These are phyloP conservation scores for Artemisia annua DNA, from an alignment of 129 eudicot species.

Conservation along the genomic window DNA sequence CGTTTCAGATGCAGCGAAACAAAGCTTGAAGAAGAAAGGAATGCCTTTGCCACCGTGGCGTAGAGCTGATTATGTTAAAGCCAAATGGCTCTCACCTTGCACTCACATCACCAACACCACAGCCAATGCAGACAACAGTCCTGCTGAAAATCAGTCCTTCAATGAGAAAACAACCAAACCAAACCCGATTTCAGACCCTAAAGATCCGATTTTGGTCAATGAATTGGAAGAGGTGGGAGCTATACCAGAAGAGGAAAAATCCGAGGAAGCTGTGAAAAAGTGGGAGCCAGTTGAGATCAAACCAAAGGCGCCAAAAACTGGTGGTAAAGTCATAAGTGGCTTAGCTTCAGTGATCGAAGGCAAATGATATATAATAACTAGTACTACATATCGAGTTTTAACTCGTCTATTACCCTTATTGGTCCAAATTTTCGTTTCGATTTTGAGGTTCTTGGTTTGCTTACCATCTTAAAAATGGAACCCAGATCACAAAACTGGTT, in stretches of 20 bases:
- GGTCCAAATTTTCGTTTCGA: neutral
- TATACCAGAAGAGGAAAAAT: constrained; percentile 18
- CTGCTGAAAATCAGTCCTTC: neutral
- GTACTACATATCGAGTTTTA: constrained; percentile 8
- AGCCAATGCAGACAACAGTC: neutral
- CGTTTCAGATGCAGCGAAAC: constrained; percentile 73
- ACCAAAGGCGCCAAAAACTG: constrained; percentile 38
- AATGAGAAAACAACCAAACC: neutral
- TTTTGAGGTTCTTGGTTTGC: constrained; percentile 33
- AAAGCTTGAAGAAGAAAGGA: constrained; percentile 81
- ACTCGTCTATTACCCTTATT: constrained; percentile 21
- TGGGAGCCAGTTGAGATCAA: constrained; percentile 45
- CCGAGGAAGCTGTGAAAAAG: constrained; percentile 26
- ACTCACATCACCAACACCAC: constrained; percentile 26
- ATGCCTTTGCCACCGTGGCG: constrained; percentile 97
- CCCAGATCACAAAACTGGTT: constrained; percentile 25
- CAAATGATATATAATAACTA: neutral
- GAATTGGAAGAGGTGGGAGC: constrained; percentile 17
- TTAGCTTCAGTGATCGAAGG: constrained; percentile 58
- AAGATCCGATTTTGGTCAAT: constrained; percentile 15
- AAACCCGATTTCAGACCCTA: constrained; percentile 17
- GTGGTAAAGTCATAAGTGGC: constrained; percentile 58
- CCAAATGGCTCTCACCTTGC: constrained; percentile 84
- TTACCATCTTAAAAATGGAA: constrained; percentile 24
- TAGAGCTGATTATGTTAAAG: constrained; percentile 75